Conservation (phyloP, 306 rosid genomes). For the Begonia masoniana region DNA sequence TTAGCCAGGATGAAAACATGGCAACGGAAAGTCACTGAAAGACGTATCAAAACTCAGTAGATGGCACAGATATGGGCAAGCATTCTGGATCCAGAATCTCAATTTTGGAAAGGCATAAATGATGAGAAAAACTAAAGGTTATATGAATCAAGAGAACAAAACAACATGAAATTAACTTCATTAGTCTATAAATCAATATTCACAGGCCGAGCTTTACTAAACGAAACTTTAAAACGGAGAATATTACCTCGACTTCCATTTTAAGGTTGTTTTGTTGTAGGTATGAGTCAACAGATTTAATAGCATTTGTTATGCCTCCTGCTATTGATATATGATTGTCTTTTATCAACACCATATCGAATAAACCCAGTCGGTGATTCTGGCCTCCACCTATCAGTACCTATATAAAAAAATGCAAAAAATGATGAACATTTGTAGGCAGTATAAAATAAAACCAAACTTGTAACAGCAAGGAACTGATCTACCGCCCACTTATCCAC, state of each 20-base stretch:
- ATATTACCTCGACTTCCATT: slow-evolving; percentile 70
- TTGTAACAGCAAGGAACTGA: slow-evolving; percentile 21
- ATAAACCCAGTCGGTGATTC: slow-evolving; percentile 88
- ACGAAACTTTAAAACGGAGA: slow-evolving; percentile 8
- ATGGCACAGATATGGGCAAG: background rate
- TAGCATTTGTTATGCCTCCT: slow-evolving; percentile 59
- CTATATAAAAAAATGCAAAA: slow-evolving; percentile 20
- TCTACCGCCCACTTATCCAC: slow-evolving; percentile 86
- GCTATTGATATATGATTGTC: slow-evolving; percentile 88
- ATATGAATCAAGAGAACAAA: background rate
- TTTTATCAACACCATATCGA: slow-evolving; percentile 91
- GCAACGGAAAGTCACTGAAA: background rate
- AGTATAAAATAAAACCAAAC: background rate
- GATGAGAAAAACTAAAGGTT: background rate
- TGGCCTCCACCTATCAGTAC: slow-evolving; percentile 80
- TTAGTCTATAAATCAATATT: background rate
- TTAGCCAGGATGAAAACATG: background rate
- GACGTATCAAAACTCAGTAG: background rate
- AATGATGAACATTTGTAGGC: slow-evolving; percentile 1
- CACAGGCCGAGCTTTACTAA: background rate
- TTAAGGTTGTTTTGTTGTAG: slow-evolving; percentile 50
- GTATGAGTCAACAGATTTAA: slow-evolving; percentile 67
- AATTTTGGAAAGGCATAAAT: too few species aligned
- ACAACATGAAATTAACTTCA: background rate
- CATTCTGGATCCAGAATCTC: too few species aligned